phyloP scores from a whole-genome alignment of 2,329 filamentous ascomycete genomes.

The Aaosphaeria arxii region DNA sequence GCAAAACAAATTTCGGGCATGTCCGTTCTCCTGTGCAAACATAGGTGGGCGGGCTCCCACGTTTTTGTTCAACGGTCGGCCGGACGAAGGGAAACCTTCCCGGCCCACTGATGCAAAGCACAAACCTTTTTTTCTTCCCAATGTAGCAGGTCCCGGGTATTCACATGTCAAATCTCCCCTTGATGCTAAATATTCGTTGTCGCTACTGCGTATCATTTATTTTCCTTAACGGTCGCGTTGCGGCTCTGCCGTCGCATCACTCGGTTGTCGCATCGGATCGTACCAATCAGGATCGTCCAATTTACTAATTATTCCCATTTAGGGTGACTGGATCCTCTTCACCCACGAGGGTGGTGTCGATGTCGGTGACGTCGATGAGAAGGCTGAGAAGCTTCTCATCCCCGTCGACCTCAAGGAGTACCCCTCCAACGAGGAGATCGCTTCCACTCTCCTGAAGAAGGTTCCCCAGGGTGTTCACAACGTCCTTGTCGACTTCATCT shows the following conservation, averaged over 20 bases:
- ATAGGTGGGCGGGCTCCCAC: constrained; percentile 19
- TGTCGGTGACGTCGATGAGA: constrained; percentile 97
- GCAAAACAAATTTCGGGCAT: neutral
- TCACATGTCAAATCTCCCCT: constrained; percentile 30
- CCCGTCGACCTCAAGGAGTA: constrained; percentile 93
- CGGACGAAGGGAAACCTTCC: constrained; percentile 39
- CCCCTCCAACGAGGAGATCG: constrained; percentile 94
- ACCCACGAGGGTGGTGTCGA: constrained; percentile 99
- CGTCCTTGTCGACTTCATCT: constrained; percentile 98
- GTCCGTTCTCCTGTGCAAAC: constrained; percentile 7
- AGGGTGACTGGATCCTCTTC: constrained; percentile 99
- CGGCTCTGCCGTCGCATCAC: constrained; percentile 25
- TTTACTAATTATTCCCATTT: constrained; percentile 31
- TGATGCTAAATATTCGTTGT: constrained; percentile 12
- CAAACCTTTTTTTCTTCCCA: constrained; percentile 21
- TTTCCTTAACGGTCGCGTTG: constrained; percentile 23
- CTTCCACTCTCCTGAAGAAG: constrained; percentile 79
- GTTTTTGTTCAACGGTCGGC: constrained; percentile 36
- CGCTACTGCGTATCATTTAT: constrained; percentile 1
- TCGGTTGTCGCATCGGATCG: constrained; percentile 11
- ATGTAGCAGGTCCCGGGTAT: constrained; percentile 21
- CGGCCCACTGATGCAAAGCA: constrained; percentile 37
- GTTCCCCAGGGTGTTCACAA: constrained; percentile 95
- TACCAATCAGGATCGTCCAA: constrained; percentile 24
- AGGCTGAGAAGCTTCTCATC: constrained; percentile 97